phyloP scores from a whole-genome alignment of 139 green algal genomes.

The Closterium sp. region DNA sequence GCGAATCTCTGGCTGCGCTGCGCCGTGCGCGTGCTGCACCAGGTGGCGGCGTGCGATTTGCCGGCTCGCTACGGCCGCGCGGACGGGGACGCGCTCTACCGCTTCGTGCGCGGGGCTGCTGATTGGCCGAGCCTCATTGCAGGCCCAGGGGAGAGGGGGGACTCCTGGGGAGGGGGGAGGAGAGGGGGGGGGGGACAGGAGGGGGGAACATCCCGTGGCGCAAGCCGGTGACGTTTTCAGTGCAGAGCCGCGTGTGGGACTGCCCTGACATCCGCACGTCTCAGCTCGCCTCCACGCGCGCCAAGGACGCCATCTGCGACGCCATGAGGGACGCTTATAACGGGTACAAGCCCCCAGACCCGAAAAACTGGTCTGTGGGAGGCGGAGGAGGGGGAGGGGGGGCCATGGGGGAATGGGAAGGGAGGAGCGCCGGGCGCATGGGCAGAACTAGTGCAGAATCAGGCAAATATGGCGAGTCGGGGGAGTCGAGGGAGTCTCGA shows the following conservation, averaged over 20 bases:
- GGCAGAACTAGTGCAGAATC: too few species aligned
- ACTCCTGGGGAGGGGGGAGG: background rate
- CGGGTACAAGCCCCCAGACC: conserved; percentile 61
- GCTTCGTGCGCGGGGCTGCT: conserved; percentile 57
- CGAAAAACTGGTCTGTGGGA: conserved; percentile 28
- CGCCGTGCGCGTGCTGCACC: conserved; percentile 73
- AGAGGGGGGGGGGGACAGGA: background rate
- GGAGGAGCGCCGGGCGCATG: too few species aligned
- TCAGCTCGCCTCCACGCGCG: conserved; percentile 28
- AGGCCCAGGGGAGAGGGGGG: background rate
- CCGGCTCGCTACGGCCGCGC: conserved; percentile 28
- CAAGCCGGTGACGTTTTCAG: conserved; percentile 56
- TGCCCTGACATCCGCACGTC: conserved; percentile 62
- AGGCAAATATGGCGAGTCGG: background rate
- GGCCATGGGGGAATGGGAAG: too few species aligned
- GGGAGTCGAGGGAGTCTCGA: background rate
- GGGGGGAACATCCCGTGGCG: background rate
- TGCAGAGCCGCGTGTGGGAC: conserved; percentile 66
- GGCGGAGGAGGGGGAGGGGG: too few species aligned
- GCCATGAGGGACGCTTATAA: conserved; percentile 57
- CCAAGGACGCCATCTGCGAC: conserved; percentile 85
- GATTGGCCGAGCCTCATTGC: conserved; percentile 58
- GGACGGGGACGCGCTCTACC: conserved; percentile 60
- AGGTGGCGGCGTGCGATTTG: conserved; percentile 63
- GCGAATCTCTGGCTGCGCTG: conserved; percentile 73